Base-by-base conservation (phyloP, 2,329 filamentous ascomycete species). In the Golovinomyces cichoracearum region DNA sequence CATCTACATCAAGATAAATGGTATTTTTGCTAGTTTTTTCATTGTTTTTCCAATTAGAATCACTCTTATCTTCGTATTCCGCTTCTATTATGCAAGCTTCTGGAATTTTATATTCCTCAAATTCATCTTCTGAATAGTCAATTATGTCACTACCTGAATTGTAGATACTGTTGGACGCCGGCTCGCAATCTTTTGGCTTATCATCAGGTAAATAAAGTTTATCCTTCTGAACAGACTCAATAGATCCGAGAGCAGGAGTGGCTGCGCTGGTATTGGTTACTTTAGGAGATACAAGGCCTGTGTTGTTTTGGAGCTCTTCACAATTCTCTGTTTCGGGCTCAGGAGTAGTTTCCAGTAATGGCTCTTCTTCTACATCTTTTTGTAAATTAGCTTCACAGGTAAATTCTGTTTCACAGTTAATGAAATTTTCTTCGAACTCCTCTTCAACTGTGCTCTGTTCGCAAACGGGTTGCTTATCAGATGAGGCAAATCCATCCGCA, bases 81-180 rank as follows among this genome's bases (percentile, higher is more conserved):
- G 26, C 19, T 6, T 19, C 17, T 37, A 23, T 25, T 7, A 13
- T 29, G 6, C 10, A 7, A 5, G 15, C 12, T n/a, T 2, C 49
- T 42, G 19, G n/a, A 22, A 26, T 33, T 48, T n/a, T 45, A 42
- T 37, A 13, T 6, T 53, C 50, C 12, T 62, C 65, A 50, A 44
- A 25, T 26, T 54, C 53, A n/a, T 52, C 50, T 3, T 72, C 68
- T 22, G 68, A 67, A 55, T 70, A 72, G 51, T 68, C 67, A 54
- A 68, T 63, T n/a, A 65, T 50, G 53, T 68, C 65, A 12, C 62
- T 63, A n/a, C 63, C 60, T 45, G 61, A 57, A 37, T 58, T 52
- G 41, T 49, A 17, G 15, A 10, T n/a, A 37, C 17, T 37, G 27
- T 25, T 26, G 9, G 19, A 37, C 9, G 45, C 19, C 21, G 21